Evolutionary conservation across 1,139 yeast genomes (phyloP).

Genomic region (Candida frijolesensis): DNA sequence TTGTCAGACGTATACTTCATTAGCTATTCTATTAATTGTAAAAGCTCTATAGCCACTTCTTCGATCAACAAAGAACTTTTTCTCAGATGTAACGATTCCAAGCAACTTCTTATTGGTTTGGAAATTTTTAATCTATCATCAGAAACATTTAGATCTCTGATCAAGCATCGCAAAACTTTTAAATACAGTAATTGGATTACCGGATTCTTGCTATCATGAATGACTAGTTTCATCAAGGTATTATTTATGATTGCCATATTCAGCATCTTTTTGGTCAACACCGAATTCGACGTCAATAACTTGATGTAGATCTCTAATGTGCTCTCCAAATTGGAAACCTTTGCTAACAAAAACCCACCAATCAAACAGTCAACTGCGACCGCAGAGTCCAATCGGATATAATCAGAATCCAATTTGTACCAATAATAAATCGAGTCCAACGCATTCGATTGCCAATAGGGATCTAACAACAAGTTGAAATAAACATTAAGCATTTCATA

Average conservation of each 20-base stretch:
- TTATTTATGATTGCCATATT: constrained; percentile 29
- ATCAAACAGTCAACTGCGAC: constrained; percentile 35
- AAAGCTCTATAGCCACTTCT: constrained; percentile 35
- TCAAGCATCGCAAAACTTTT: constrained; percentile 31
- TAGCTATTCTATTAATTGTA: constrained; percentile 13
- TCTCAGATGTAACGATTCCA: constrained; percentile 24
- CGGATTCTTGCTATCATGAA: constrained; percentile 31
- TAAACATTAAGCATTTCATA: constrained; percentile 49
- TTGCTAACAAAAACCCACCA: constrained; percentile 42
- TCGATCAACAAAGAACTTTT: constrained; percentile 39
- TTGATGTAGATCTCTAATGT: constrained; percentile 42
- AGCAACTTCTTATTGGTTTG: constrained; percentile 9
- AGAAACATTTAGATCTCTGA: constrained; percentile 13
- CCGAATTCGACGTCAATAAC: constrained; percentile 26
- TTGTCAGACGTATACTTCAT: not conserved
- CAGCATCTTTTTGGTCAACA: constrained; percentile 27
- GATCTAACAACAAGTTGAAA: constrained; percentile 52
- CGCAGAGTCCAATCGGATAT: constrained; percentile 27
- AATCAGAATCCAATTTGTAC: constrained; percentile 32
- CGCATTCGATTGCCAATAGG: constrained; percentile 73
- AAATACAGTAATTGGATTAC: constrained; percentile 41
- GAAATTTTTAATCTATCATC: constrained; percentile 5
- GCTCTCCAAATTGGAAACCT: constrained; percentile 45
- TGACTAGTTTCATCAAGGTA: constrained; percentile 30
- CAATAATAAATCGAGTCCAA: constrained; percentile 56